These are phyloP conservation scores for Trametes hirsuta DNA, from an alignment of 1,284 basidiomycete species.

Conservation along the genomic window DNA sequence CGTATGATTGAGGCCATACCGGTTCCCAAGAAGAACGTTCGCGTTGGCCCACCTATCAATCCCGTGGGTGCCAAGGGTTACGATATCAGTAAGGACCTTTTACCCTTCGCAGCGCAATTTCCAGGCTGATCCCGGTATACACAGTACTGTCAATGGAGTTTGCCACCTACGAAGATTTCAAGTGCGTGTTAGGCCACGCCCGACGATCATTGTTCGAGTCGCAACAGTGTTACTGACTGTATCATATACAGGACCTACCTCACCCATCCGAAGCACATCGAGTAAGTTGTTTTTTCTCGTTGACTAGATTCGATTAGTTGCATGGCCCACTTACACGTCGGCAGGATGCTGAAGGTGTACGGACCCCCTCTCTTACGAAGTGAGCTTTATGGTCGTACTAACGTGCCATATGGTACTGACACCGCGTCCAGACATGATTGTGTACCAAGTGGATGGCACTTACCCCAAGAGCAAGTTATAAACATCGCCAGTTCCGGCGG, in stretches of 20 bases:
- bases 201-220: not conserved
- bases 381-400: not conserved
- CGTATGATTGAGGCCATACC: constrained; percentile 11
- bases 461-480: constrained; percentile 11
- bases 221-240: too few relatives aligned
- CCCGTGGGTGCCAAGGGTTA: constrained; percentile 13
- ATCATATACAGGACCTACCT: constrained; percentile 11
- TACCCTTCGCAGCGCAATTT: not conserved
- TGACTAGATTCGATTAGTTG: too few relatives aligned
- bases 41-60: constrained; percentile 16
- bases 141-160: constrained; percentile 17
- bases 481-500: not conserved
- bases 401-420: not conserved
- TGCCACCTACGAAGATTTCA: constrained; percentile 11
- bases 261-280: constrained; percentile 15
- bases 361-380: constrained; percentile 12
- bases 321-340: not conserved
- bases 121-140: not conserved
- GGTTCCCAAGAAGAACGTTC: constrained; percentile 12
- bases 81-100: constrained; percentile 11
- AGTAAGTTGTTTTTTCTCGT: constrained; percentile 2
- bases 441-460: constrained; percentile 17
- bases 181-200: not conserved
- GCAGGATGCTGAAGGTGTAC: constrained; percentile 10
- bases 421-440: constrained; percentile 11